Base-by-base conservation (phyloP, 139 green algal genomes). In the Edaphochlamys debaryana region DNA sequence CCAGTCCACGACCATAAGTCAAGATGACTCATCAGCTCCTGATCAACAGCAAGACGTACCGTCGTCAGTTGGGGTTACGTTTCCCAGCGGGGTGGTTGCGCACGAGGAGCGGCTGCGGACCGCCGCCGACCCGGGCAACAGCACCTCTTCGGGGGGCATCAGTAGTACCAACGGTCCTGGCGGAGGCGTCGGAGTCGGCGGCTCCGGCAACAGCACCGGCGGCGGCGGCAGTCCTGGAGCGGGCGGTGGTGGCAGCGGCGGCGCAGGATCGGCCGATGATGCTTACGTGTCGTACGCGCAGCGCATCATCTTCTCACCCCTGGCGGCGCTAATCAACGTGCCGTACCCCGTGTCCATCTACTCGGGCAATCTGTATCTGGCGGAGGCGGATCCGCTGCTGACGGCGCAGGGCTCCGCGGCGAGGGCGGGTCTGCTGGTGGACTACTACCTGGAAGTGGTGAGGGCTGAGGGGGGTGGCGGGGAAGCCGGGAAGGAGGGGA, bases 361-460 rank as follows among this genome's bases (percentile, higher is more conserved):
- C 45, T 36, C 66, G 30, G 78, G 78, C 17, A 32, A 3, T 34
- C 45, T 82, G 34, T 82, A 82, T 32, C 32, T 82, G 0, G 62
- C 76, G 42, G 76, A 82, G 76, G 76, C 76, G 3, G 76, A 82
- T 42, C 76, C 76, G 30, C 11, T 56, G 76, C 64, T 82, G 30
- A 37, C 63, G 22, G 76, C 76, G 23, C 42, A 36, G 41, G 76
- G 76, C 20, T 7, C 15, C 11, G 76, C 76, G 22, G 76, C 76
- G 11, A 41, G 76, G 6, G 76, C 1, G 0, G 76, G 76, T 22
- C 42, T 82, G 25, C 76, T 74, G 42, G 30, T 82, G 3, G 63
- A 82, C 32, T 82, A 82, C n/a, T 82, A 82, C 32, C 37, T 80
- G 38, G 50, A 58, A n/a, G 50, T 3, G 50, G 50, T 19, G 50